Evolutionary conservation across 2,329 filamentous ascomycete genomes (phyloP).

Genomic region (Raffaelea ambrosiae): DNA sequence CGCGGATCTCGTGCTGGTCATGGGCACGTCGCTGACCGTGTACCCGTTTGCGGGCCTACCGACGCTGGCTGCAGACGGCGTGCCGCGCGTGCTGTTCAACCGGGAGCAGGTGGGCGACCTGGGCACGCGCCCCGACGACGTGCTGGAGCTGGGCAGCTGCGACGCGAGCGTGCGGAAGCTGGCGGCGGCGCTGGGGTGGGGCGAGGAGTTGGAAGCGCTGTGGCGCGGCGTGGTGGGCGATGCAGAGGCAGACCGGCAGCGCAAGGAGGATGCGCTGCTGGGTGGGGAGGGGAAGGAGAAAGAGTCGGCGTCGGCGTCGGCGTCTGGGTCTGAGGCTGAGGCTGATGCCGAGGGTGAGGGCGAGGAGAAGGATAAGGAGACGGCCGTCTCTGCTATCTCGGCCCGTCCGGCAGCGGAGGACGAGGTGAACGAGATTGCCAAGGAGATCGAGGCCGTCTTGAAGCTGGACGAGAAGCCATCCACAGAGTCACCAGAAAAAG

Average conservation of each 20-base stretch:
- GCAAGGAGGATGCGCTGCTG: slow-evolving; percentile 27
- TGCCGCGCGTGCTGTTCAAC: slow-evolving; percentile 81
- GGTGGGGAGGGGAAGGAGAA: slow-evolving; percentile 25
- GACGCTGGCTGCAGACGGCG: slow-evolving; percentile 46
- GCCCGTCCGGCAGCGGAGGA: slow-evolving; percentile 5
- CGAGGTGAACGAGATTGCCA: slow-evolving; percentile 11
- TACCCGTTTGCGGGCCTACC: slow-evolving; percentile 85
- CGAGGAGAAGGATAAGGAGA: not conserved
- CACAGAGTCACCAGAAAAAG: no score
- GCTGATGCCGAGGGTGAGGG: slow-evolving; percentile 1
- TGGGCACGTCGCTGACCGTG: slow-evolving; percentile 15
- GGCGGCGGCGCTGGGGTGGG: slow-evolving; percentile 76
- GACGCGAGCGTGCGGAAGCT: slow-evolving; percentile 73
- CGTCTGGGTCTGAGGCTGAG: not conserved
- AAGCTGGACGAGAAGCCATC: slow-evolving; percentile 1
- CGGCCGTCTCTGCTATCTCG: not conserved
- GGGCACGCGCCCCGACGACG: slow-evolving; percentile 73
- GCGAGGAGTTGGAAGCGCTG: slow-evolving; percentile 66
- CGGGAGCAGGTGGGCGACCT: slow-evolving; percentile 72
- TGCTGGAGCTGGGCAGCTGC: slow-evolving; percentile 73
- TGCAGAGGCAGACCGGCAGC: slow-evolving; percentile 43
- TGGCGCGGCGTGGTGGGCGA: slow-evolving; percentile 64
- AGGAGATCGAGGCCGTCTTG: slow-evolving; percentile 9
- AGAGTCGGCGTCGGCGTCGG: no score
- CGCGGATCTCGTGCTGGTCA: slow-evolving; percentile 27